Conservation (phyloP, 2,329 filamentous ascomycete genomes). For the Penicillium frequentans region DNA sequence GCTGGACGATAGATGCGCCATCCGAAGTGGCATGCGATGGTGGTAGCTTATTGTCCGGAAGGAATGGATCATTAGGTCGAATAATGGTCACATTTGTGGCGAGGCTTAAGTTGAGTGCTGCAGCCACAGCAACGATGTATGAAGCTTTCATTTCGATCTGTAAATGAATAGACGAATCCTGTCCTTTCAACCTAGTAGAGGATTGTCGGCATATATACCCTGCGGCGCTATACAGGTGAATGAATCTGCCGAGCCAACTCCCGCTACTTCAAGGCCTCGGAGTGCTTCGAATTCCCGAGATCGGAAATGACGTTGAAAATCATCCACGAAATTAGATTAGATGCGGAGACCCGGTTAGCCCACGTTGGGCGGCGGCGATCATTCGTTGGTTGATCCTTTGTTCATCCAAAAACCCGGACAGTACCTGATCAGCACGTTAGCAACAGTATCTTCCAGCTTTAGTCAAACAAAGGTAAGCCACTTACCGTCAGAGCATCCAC, state of each 20-base stretch:
- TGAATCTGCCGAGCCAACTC: neutral
- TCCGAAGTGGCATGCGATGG: conserved; percentile 21
- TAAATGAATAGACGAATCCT: neutral
- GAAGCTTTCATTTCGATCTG: conserved; percentile 13
- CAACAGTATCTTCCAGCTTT: neutral
- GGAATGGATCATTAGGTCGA: conserved; percentile 22
- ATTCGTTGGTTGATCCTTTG: conserved; percentile 1
- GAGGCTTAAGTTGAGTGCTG: conserved; percentile 5
- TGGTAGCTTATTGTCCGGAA: conserved; percentile 21
- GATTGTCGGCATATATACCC: neutral
- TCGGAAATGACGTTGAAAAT: neutral
- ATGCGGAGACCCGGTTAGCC: neutral
- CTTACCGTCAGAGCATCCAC: conserved; percentile 44
- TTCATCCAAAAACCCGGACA: conserved; percentile 23
- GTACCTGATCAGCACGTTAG: conserved; percentile 18
- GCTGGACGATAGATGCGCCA: conserved; percentile 33
- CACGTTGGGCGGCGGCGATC: conserved; percentile 3
- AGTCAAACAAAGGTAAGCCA: neutral
- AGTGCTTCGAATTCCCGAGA: neutral
- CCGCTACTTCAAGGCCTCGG: neutral
- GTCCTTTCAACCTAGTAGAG: neutral
- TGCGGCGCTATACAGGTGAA: neutral
- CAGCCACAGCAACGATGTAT: conserved; percentile 5
- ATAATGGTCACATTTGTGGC: conserved; percentile 16
- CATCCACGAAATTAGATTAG: neutral